Base-by-base conservation (phyloP, 1,284 basidiomycete species). In the Pterulicium gracile region DNA sequence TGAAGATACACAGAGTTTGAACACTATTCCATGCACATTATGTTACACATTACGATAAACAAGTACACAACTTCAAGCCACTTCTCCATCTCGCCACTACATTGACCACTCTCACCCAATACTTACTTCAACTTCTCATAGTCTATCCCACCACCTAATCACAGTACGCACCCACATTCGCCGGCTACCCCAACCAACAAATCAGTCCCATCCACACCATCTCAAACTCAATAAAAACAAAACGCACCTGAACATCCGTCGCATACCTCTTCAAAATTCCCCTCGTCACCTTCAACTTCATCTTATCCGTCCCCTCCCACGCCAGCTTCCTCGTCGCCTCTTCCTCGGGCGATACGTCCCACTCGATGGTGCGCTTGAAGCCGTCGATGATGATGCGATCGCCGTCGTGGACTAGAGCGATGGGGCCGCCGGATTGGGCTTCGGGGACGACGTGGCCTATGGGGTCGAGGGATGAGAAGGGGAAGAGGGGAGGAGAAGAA, bases 391-490 rank as follows among this genome's bases (percentile, higher is more conserved):
- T 59, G 56, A 94, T 87, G 48, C 73, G 72, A 60, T 98, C 95
- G 3, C 94, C 96, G 58, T 98, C 94, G 58, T 86, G 68, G 35
- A 97, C 87, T 15, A 98, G 39, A 7, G 39, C 39, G 39, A 98
- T 98, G 7, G 95, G 93, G 2, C 95, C 95, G 50, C 95, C 95
- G 39, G 88, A 72, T 46, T 81, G 79, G n/a, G 91, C 90, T 65
- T 94, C 89, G 18, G 95, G 95, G 1, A 91, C 88, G 42, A 94
- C 88, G 56, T 96, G 92, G 3, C 90, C 89, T 65, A 68, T 66
- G 49, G 7, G 10, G 7, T 32, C 7, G 27, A 32, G 27, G 27
- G 27, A 32, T n/a, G n/a, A n/a, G 27, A 43, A 20, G 32, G 46
- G n/a, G 12, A 2, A 42, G n/a, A n/a, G 14, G 18, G 18, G 46